Base-by-base conservation (phyloP, 805 yeast species). In the Naumovozyma castellii region DNA sequence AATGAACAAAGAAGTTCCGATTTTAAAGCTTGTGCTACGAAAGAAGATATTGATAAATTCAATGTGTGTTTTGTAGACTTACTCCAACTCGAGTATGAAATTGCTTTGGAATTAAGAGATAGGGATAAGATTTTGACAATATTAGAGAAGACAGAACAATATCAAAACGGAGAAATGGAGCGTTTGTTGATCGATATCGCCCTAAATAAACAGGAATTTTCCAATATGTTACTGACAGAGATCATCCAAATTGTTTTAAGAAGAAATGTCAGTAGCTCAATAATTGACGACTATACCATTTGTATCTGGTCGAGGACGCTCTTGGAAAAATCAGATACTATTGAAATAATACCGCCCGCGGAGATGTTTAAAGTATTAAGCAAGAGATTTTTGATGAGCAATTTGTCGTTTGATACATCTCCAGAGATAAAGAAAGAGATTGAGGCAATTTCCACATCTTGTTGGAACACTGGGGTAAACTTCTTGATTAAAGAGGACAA, bases 401-500 rank as follows among this genome's bases (percentile, higher is more conserved):
- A n/a, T n/a, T n/a, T n/a, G n/a, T n/a, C n/a, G n/a, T n/a, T n/a
- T 10, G 27, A 22, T 10, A 22, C 10, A 10, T 10, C 10, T 6
- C 10, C 9, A 6, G 27, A 36, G 0, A 46, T 40, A 8, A 41
- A 40, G 34, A 43, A 55, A 42, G 69, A 66, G 37, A 37, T 64
- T 25, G 69, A 66, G 46, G 59, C 61, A 58, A 43, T 68, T 6
- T 54, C 66, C 1, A 59, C 65, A 2, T 45, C 53, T 1, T 51
- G 62, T 34, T 68, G 72, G 72, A 67, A 68, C 35, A 46, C 48
- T 32, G 71, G 71, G 1, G 61, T 67, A 3, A 54, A 50, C 15
- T 29, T 38, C 3, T 43, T 60, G 18, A 51, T 53, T 28, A 43
- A 43, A 5, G 57, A 49, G 3, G 47, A 57, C 2, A 48, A 47